Base-by-base conservation (phyloP, 2,329 filamentous ascomycete species). In the Hirsutella minnesotensis region DNA sequence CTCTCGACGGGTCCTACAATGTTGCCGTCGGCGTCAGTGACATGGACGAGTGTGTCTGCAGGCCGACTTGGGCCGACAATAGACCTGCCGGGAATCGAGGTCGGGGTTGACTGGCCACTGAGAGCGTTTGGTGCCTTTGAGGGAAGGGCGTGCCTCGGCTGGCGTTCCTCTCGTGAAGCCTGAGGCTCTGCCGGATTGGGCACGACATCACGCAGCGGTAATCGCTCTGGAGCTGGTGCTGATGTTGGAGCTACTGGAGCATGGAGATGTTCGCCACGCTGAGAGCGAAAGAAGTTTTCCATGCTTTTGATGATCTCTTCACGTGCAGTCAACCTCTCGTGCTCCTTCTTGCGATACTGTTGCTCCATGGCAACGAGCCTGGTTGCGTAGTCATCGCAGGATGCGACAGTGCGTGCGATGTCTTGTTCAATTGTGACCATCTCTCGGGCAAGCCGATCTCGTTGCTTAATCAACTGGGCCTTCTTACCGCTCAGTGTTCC, bases 381-480 rank as follows among this genome's bases (percentile, higher is more conserved):
- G 13, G 62, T 57, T 31, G 51, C 48, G 46, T 65, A 59, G 19
- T 55, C 52, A 5, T 61, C 54, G 47, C 53, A 59, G 15, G 50
- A 49, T 22, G 53, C 47, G n/a, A 47, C 50, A 4, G 60, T 52
- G 16, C 46, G 47, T 12, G 56, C 58, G 19, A 70, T 53, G 29
- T 62, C 58, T 29, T 61, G 56, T 54, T 67, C 68, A n/a, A 60
- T 51, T 35, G 56, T 50, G 27, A 54, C 54, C 35, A 63, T 52
- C 43, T 63, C 56, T 22, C 48, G 51, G 2, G 51, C 50, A n/a
- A 64, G 44, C 4, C 55, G 53, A 9, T 46, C 47, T 33, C 56
- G 55, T 10, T 51, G 49, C 45, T 61, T 53, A 20, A 42, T 48
- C 5, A 63, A 49, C 38, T 58, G 46, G 12, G 47, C 49, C 16